Base-by-base conservation (phyloP, 2,329 filamentous ascomycete genomes). In the Exophiala oligosperma region DNA sequence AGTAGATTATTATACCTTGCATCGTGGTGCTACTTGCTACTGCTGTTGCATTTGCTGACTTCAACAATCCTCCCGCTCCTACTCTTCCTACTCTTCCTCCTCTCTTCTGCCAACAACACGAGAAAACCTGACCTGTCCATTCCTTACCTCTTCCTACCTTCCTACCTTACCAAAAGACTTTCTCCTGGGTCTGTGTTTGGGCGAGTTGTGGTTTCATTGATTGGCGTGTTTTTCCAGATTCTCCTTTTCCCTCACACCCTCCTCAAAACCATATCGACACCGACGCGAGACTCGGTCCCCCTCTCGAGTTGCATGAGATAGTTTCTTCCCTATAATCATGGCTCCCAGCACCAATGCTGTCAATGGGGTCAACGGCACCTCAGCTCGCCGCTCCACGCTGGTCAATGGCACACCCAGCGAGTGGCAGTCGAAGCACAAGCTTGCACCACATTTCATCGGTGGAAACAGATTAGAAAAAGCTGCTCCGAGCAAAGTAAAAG, bases 391-490 rank as follows among this genome's bases (percentile, higher is more conserved):
- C 43, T 56, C 65, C 46, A 47, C 61, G 32, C 50, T 64, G 43
- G 69, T 75, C 64, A 85, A 84, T 69, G 83, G 81, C 71, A 73
- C 77, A 52, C 74, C 77, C 56, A 83, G 82, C 71, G 86, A 88
- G 56, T 92, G 90, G 73, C 85, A 91, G 65, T 87, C 91, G 68
- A 91, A 89, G 78, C 86, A 91, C 80, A 87, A 90, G 66, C 77
- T 99, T 63, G 86, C 92, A 63, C 83, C 91, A 76, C 94, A 99
- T 81, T 99, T 97, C 78, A 96, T 97, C 74, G 94, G 94, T 70
- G 93, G 94, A 65, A 97, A 96, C 80, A 85, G 87, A 72, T 78
- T 99, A 64, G 86, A 86, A 64, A 89, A 89, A 72, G 94, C 94
- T 51, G 78, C 89, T 46, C 84, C 92, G 38, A 89, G 92, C 74